Evolutionary conservation across 306 rosid species (phyloP).

Genomic region (Cicer pinnatifidum): DNA sequence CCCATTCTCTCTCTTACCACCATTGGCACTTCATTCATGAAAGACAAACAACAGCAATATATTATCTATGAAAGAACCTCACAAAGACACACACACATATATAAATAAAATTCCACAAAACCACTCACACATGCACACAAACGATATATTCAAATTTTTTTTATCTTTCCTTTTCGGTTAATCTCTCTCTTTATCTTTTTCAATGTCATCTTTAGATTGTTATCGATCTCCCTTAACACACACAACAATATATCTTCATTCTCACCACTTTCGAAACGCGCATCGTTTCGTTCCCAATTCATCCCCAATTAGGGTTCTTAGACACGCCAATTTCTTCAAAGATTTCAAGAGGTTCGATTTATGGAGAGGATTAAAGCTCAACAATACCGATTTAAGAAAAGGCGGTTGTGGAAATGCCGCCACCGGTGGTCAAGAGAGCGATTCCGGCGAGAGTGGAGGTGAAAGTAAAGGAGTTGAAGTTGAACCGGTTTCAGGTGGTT

Average conservation of each 20-base stretch:
- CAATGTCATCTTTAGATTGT: slow-evolving; percentile 72
- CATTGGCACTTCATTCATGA: slow-evolving; percentile 28
- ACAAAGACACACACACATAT: neutral
- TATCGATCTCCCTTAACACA: slow-evolving; percentile 59
- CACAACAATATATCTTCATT: slow-evolving; percentile 53
- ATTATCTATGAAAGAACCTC: slow-evolving; percentile 25
- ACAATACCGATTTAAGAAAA: slow-evolving; percentile 46
- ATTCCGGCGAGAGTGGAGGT: slow-evolving; percentile 77
- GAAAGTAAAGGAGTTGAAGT: slow-evolving; percentile 72
- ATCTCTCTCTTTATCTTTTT: neutral
- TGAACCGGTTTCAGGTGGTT: slow-evolving; percentile 53
- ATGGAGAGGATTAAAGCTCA: slow-evolving; percentile 53
- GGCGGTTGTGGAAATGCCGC: slow-evolving; percentile 31
- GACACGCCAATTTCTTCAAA: slow-evolving; percentile 40
- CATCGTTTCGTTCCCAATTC: slow-evolving; percentile 51
- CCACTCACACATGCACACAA: neutral
- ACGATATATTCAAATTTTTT: slow-evolving; percentile 30
- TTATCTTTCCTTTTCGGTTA: neutral
- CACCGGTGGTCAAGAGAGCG: slow-evolving; percentile 66
- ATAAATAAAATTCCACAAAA: neutral
- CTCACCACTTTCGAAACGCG: slow-evolving; percentile 50
- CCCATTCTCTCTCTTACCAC: slow-evolving; percentile 36
- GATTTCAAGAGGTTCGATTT: slow-evolving; percentile 56
- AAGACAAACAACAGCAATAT: neutral
- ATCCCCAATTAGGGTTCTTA: slow-evolving; percentile 41